Evolutionary conservation across 208 protist species (phyloP).

Genomic region (Borovskyia barvae): DNA sequence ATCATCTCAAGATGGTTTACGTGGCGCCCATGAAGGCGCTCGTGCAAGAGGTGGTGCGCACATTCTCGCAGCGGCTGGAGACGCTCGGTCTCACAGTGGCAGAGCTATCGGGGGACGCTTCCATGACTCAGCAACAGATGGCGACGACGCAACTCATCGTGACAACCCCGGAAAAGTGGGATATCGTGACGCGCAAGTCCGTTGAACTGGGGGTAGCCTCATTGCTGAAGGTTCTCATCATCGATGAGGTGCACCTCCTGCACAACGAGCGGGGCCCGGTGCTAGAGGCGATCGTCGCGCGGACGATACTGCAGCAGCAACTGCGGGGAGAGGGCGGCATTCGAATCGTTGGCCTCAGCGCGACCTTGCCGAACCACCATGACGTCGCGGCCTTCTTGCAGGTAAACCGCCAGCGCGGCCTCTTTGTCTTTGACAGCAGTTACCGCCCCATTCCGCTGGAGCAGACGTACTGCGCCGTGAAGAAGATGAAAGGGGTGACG

Average conservation of each 20-base stretch:
- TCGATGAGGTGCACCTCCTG: slow-evolving; percentile 99
- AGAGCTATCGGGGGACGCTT: slow-evolving; percentile 98
- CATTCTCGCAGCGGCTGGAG: slow-evolving; percentile 93
- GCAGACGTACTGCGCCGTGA: slow-evolving; percentile 98
- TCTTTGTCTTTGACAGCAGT: slow-evolving; percentile 95
- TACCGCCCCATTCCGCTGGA: slow-evolving; percentile 98
- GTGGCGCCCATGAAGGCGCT: slow-evolving; percentile 99
- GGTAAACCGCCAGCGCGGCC: slow-evolving; percentile 91
- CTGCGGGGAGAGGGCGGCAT: slow-evolving; percentile 81
- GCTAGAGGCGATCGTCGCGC: slow-evolving; percentile 98
- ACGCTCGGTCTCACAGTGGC: slow-evolving; percentile 93
- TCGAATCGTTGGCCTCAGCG: slow-evolving; percentile 98
- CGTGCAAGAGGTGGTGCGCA: slow-evolving; percentile 98
- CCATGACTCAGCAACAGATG: slow-evolving; percentile 96
- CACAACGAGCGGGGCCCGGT: slow-evolving; percentile 99
- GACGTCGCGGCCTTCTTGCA: slow-evolving; percentile 99
- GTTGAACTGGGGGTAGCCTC: slow-evolving; percentile 91
- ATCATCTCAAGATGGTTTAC: slow-evolving; percentile 99
- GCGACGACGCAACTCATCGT: slow-evolving; percentile 97
- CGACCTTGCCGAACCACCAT: slow-evolving; percentile 99
- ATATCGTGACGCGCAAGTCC: slow-evolving; percentile 99
- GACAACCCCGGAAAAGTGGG: slow-evolving; percentile 99
- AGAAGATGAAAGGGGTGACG: slow-evolving; percentile 93
- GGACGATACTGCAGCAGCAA: slow-evolving; percentile 91
- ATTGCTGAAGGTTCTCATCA: slow-evolving; percentile 91